Evolutionary conservation across 257 asterid species (phyloP).

Genomic region (Capsicum chinense): DNA sequence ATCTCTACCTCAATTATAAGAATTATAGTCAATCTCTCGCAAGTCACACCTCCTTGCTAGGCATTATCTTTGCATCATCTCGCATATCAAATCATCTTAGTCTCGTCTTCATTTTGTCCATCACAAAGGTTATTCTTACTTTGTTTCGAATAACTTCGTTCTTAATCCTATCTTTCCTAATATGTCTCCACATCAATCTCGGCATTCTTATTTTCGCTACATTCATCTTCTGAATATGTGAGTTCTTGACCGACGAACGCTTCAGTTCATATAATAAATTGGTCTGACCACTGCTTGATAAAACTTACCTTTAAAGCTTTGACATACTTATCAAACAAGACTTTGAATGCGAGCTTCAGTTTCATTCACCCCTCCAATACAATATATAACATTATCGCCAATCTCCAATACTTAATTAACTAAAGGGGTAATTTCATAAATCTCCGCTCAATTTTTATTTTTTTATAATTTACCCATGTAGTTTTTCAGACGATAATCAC

Average conservation of each 20-base stretch:
- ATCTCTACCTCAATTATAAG: no score
- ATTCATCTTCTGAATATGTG: background rate
- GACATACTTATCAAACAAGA: background rate
- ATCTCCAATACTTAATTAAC: background rate
- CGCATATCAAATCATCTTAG: background rate
- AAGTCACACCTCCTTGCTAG: background rate
- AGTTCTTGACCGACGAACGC: background rate
- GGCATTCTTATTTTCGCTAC: background rate
- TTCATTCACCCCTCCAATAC: background rate
- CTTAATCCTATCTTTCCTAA: rapidly evolving
- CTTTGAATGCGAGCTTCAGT: background rate
- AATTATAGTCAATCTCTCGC: background rate
- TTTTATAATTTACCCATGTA: background rate
- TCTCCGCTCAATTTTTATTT: no score
- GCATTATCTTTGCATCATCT: no score
- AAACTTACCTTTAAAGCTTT: background rate
- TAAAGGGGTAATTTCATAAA: background rate
- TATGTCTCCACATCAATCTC: background rate
- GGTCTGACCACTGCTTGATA: background rate
- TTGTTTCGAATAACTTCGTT: background rate
- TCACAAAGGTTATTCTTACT: background rate
- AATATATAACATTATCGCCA: background rate
- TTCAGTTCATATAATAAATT: rapidly evolving
- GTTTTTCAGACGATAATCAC: background rate
- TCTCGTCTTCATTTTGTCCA: background rate